phyloP scores from a whole-genome alignment of 441 rosid species.

The Pelargonium fulgidum region DNA sequence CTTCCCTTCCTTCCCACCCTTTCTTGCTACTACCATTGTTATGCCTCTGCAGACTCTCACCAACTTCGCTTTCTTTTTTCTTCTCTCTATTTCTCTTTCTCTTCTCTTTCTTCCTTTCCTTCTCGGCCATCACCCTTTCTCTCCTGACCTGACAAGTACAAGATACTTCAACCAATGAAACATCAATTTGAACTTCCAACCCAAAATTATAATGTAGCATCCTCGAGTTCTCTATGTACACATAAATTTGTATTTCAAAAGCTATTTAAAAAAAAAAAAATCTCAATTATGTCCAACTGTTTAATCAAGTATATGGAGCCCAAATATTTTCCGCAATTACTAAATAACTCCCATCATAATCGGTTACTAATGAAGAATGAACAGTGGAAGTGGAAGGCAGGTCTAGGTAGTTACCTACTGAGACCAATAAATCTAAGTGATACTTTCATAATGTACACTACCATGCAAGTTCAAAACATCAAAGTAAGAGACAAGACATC shows the following conservation, averaged over 20 bases:
- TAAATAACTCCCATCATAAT: neutral
- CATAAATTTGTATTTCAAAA: too few relatives aligned
- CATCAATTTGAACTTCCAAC: neutral
- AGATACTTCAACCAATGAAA: neutral
- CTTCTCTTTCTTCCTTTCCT: neutral
- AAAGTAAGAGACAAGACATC: neutral
- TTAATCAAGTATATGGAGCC: neutral
- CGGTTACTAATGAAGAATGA: neutral
- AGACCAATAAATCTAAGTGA: neutral
- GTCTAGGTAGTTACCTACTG: too few relatives aligned
- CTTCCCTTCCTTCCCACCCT: neutral
- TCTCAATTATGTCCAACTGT: neutral
- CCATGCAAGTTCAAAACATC: neutral
- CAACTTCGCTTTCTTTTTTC: neutral
- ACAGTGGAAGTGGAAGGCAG: too few relatives aligned
- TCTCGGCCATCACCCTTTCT: constrained; percentile 3
- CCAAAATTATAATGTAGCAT: neutral
- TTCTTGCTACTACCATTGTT: neutral
- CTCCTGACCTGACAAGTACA: neutral
- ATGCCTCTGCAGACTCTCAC: neutral
- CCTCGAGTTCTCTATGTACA: too few relatives aligned
- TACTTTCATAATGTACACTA: neutral
- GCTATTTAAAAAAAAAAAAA: too few relatives aligned
- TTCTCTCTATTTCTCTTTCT: neutral
- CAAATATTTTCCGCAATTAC: neutral